These are phyloP conservation scores for Boletus speciosus DNA, from an alignment of 768 basidiomycete species.

Conservation along the genomic window DNA sequence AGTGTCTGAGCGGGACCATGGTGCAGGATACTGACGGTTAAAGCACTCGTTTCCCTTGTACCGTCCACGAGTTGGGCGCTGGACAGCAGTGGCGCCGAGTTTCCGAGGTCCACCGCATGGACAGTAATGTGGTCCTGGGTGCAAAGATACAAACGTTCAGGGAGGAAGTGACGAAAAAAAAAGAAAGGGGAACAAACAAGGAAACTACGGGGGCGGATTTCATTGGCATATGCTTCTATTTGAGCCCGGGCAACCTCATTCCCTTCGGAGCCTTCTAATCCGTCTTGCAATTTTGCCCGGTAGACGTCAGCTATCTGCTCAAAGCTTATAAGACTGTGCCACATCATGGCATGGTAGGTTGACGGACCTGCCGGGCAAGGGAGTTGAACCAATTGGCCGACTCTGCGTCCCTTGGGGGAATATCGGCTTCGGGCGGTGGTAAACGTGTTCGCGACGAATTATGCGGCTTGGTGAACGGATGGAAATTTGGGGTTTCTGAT, in stretches of 20 bases:
- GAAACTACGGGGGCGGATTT: conserved; percentile 64
- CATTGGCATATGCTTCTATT: conserved; percentile 81
- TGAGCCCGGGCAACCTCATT: conserved; percentile 78
- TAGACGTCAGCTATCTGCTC: conserved; percentile 67
- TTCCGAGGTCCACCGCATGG: conserved; percentile 80
- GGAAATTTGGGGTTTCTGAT: conserved; percentile 55
- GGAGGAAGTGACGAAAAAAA: not conserved
- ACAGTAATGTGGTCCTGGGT: conserved; percentile 80
- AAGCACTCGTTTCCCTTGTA: conserved; percentile 10
- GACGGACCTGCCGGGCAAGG: conserved; percentile 72
- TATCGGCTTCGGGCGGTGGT: conserved; percentile 5
- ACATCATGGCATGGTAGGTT: not conserved
- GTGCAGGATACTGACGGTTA: conserved; percentile 29
- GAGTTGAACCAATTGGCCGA: conserved; percentile 91
- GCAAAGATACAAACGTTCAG: conserved; percentile 4
- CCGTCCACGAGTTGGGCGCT: conserved; percentile 53
- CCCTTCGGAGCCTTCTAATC: conserved; percentile 66
- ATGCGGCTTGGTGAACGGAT: conserved; percentile 53
- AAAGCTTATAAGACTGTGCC: not conserved
- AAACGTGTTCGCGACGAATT: conserved; percentile 39
- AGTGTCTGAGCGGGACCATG: conserved; percentile 6
- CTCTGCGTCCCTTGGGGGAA: conserved; percentile 43
- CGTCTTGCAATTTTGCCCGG: conserved; percentile 71
- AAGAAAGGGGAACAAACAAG: conserved; percentile 44
- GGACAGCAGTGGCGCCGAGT: conserved; percentile 72